Conservation (phyloP, 202 grass and related monocot species). For the Panicum virgatum region DNA sequence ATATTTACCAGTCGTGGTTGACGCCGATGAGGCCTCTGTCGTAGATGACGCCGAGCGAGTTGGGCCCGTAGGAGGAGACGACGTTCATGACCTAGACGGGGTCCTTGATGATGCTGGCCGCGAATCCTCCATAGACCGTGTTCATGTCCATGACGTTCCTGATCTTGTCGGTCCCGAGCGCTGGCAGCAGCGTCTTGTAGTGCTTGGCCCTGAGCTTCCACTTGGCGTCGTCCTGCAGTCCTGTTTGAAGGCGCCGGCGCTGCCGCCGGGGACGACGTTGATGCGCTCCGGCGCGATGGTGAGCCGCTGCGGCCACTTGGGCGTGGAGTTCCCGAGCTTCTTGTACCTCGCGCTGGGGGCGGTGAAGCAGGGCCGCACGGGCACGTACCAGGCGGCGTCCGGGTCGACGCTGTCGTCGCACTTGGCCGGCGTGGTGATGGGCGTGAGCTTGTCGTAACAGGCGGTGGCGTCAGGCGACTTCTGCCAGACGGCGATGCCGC, state of each 20-base stretch:
- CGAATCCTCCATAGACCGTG: conserved; percentile 78
- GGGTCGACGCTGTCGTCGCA: conserved; percentile 92
- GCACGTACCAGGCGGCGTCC: conserved; percentile 88
- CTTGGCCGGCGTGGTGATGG: conserved; percentile 60
- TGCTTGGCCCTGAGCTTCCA: conserved; percentile 79
- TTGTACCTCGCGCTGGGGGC: conserved; percentile 54
- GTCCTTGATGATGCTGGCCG: conserved; percentile 66
- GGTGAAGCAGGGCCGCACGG: conserved; percentile 78
- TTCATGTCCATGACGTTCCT: conserved; percentile 97
- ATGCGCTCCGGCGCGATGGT: conserved; percentile 61
- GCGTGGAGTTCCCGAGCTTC: conserved; percentile 48
- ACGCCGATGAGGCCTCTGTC: conserved; percentile 89
- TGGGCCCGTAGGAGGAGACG: conserved; percentile 83
- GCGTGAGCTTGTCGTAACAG: conserved; percentile 84
- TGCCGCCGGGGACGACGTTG: conserved; percentile 64
- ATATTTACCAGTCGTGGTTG: conserved; percentile 88
- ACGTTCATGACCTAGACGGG: conserved; percentile 97
- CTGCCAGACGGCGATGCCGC: conserved; percentile 92
- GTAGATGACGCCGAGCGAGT: conserved; percentile 82
- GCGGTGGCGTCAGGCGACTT: conserved; percentile 52
- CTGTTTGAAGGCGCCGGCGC: conserved; percentile 63
- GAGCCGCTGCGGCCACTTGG: conserved; percentile 89
- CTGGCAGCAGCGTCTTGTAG: conserved; percentile 72
- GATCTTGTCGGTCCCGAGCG: conserved; percentile 72
- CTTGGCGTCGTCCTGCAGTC: conserved; percentile 72